A percentile compares a stretch with the other conserved stretches of the same genome.
Evolutionary conservation across 306 rosid genomes (phyloP).

Genomic region (Vigna radiata): DNA sequence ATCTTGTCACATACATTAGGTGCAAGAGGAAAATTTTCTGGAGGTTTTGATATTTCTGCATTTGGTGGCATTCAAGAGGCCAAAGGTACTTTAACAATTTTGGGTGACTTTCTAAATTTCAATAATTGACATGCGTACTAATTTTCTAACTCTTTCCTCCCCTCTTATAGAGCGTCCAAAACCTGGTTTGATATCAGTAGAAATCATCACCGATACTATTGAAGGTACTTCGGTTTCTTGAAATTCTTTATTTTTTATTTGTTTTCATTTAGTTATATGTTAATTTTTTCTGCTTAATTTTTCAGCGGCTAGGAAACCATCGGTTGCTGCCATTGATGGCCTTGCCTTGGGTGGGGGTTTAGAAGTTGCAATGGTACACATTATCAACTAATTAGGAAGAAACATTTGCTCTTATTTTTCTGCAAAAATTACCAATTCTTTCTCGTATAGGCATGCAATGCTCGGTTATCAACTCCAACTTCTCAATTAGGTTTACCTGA

Average conservation of each 20-base stretch:
- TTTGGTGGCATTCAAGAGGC: conserved; percentile 73
- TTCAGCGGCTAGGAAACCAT: conserved; percentile 83
- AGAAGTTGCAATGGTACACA: conserved; percentile 93
- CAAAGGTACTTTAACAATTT: conserved; percentile 55
- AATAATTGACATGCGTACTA: conserved; percentile 11
- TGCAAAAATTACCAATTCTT: conserved; percentile 29
- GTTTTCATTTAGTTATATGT: conserved; percentile 19
- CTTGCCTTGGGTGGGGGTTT: conserved; percentile 98
- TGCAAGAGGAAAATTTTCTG: conserved; percentile 91
- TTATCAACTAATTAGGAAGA: conserved; percentile 24
- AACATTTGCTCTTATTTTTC: background rate
- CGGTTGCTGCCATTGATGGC: conserved; percentile 98
- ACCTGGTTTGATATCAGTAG: conserved; percentile 75
- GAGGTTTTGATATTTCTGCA: conserved; percentile 88
- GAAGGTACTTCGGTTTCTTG: conserved; percentile 63
- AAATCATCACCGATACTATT: conserved; percentile 68
- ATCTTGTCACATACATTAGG: conserved; percentile 52
- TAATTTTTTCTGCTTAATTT: conserved; percentile 41
- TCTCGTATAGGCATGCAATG: conserved; percentile 77
- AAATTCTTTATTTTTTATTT: conserved; percentile 10
- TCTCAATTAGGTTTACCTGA: conserved; percentile 97
- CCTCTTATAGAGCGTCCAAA: conserved; percentile 51
- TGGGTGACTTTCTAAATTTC: background rate
- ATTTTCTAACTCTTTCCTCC: conserved; percentile 35
- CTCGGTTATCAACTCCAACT: conserved; percentile 84